These are phyloP conservation scores for Podospora pseudocomata DNA, from an alignment of 495 filamentous ascomycete species.

Conservation along the genomic window DNA sequence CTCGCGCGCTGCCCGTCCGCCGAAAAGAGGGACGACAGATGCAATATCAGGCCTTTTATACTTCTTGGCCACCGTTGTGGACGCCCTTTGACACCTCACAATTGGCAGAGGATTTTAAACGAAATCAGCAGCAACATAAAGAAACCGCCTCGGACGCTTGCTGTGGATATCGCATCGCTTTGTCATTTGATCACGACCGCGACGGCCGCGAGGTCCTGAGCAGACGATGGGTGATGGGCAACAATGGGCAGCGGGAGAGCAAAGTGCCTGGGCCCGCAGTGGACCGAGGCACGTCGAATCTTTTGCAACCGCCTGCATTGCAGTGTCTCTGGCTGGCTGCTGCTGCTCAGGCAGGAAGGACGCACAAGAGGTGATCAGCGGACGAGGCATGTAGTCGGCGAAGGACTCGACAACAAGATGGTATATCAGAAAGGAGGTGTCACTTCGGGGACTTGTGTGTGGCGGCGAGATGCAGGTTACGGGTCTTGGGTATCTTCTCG, in stretches of 20 bases:
- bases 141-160: slow-evolving; percentile 11
- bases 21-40: slow-evolving; percentile 12
- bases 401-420: slow-evolving; percentile 5
- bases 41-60: slow-evolving; percentile 31
- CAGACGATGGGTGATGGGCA: not conserved
- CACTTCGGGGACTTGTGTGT: slow-evolving; percentile 10
- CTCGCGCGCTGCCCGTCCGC: slow-evolving; percentile 10
- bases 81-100: slow-evolving; percentile 25
- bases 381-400: not conserved
- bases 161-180: slow-evolving; percentile 7
- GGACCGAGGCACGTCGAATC: slow-evolving; percentile 18
- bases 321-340: slow-evolving; percentile 6
- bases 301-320: slow-evolving; percentile 11
- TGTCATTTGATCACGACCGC: slow-evolving; percentile 10
- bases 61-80: slow-evolving; percentile 27
- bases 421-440: slow-evolving; percentile 5
- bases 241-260: not conserved
- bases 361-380: slow-evolving; percentile 19
- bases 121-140: slow-evolving; percentile 27
- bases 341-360: slow-evolving; percentile 28
- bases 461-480: slow-evolving; percentile 5
- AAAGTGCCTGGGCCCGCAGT: slow-evolving; percentile 10
- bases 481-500: not conserved
- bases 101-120: slow-evolving; percentile 28
- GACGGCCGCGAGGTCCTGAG: slow-evolving; percentile 13